Percentiles rank a stretch among this genome's conserved stretches.
Evolutionary conservation across 257 asterid genomes (phyloP).

Genomic region (Leonotis leonurus): DNA sequence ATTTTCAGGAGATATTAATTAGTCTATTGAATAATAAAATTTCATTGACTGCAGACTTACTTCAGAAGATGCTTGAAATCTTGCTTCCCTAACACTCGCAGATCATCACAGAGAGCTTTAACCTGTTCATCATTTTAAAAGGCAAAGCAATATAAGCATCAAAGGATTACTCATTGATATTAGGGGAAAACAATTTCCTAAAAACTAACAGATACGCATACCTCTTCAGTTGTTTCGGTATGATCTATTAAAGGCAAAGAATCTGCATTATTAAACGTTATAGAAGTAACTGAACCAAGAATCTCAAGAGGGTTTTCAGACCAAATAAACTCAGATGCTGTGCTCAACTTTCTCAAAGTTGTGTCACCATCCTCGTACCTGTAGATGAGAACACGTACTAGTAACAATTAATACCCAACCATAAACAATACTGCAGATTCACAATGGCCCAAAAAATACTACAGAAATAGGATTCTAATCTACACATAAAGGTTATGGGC

Average conservation of each 20-base stretch:
- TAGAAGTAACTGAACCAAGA: conserved; percentile 74
- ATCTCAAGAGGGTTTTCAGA: conserved; percentile 64
- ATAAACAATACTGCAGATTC: background rate
- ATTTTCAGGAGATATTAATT: background rate
- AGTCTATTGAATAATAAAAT: background rate
- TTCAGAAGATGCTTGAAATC: conserved; percentile 77
- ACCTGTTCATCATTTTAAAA: conserved; percentile 37
- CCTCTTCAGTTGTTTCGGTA: conserved; percentile 78
- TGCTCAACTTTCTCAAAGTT: conserved; percentile 55
- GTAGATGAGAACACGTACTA: background rate
- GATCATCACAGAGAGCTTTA: conserved; percentile 78
- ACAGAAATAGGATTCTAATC: background rate
- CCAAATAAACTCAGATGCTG: conserved; percentile 77
- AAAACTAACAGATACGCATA: conserved; percentile 1
- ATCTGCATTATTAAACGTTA: conserved; percentile 57
- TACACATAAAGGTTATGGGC: background rate
- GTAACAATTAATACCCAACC: background rate
- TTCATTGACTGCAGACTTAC: conserved; percentile 30
- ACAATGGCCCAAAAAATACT: background rate
- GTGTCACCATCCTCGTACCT: conserved; percentile 94
- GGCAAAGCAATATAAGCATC: background rate
- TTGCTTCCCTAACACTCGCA: conserved; percentile 82
- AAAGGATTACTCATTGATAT: background rate
- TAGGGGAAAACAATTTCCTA: background rate
- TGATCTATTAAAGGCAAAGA: conserved; percentile 65